phyloP scores from a whole-genome alignment of 2,329 filamentous ascomycete genomes.

The Fusarium pseudograminearum region DNA sequence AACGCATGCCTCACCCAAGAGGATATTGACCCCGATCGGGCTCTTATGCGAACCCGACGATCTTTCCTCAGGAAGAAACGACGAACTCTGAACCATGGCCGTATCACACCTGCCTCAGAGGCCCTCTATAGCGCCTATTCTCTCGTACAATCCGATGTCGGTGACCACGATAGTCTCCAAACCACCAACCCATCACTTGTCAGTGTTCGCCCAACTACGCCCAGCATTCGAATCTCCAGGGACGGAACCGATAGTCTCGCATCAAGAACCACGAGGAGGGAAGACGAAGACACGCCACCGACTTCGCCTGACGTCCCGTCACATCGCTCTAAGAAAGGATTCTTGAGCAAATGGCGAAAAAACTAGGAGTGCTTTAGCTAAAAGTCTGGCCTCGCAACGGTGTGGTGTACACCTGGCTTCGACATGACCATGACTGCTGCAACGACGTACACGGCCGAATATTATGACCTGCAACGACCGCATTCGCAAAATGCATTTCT shows the following conservation, averaged over 20 bases:
- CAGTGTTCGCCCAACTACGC: conserved; percentile 51
- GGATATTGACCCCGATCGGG: conserved; percentile 61
- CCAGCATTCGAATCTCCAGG: conserved; percentile 52
- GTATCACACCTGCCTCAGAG: conserved; percentile 55
- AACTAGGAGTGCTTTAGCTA: conserved; percentile 27
- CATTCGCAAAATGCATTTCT: conserved; percentile 29
- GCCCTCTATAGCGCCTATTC: conserved; percentile 52
- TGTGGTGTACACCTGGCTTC: conserved; percentile 13
- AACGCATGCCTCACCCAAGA: conserved; percentile 68
- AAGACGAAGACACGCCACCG: conserved; percentile 53
- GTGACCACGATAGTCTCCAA: conserved; percentile 41
- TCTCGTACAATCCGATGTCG: conserved; percentile 46
- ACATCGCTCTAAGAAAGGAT: conserved; percentile 47
- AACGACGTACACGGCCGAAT: conserved; percentile 40
- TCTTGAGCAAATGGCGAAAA: conserved; percentile 45
- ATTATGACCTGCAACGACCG: conserved; percentile 39
- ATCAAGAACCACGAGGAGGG: conserved; percentile 43
- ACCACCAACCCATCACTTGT: conserved; percentile 44
- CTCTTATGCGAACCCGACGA: conserved; percentile 58
- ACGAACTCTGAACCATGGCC: conserved; percentile 59
- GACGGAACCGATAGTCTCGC: conserved; percentile 56
- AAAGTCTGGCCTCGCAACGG: conserved; percentile 17
- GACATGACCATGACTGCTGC: conserved; percentile 23
- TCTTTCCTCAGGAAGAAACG: conserved; percentile 62
- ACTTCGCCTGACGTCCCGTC: conserved; percentile 52